A percentile compares a stretch with the other conserved stretches of the same genome.
Evolutionary conservation across 1,139 yeast genomes (phyloP).

Genomic region (Candida glucosophila): DNA sequence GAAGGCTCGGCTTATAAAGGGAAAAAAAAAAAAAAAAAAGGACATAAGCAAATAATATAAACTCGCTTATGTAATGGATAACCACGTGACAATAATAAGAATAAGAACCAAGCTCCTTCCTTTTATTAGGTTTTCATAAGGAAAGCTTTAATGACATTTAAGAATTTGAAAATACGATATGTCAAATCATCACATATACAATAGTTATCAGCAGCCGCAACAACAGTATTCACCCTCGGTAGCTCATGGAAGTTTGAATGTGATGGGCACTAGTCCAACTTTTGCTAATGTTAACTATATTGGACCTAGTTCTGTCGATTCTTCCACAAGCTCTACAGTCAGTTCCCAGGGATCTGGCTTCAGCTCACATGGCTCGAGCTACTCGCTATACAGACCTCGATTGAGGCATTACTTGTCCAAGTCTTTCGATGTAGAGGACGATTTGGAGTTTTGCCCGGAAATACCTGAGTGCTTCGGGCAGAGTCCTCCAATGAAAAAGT

Average conservation of each 20-base stretch:
- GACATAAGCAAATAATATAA: too few species aligned
- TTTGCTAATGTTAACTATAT: slow-evolving; percentile 20
- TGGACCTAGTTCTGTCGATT: slow-evolving; percentile 10
- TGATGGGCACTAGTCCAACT: slow-evolving; percentile 17
- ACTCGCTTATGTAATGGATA: too few species aligned
- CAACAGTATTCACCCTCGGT: slow-evolving; percentile 33
- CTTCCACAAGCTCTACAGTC: slow-evolving; percentile 5
- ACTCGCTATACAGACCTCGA: slow-evolving; percentile 35
- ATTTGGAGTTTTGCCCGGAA: slow-evolving; percentile 60
- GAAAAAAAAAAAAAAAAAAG: too few species aligned
- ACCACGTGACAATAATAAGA: too few species aligned
- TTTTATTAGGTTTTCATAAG: too few species aligned
- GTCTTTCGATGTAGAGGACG: slow-evolving; percentile 59
- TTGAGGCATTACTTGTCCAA: slow-evolving; percentile 43
- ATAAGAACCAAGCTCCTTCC: too few species aligned
- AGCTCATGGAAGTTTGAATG: slow-evolving; percentile 6
- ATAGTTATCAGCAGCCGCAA: slow-evolving; percentile 17
- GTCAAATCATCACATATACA: slow-evolving; percentile 29
- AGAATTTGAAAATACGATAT: slow-evolving; percentile 7
- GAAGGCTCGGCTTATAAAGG: too few species aligned
- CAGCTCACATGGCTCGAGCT: slow-evolving; percentile 7
- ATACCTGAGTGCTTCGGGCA: slow-evolving; percentile 19
- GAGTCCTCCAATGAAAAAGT: slow-evolving; percentile 27
- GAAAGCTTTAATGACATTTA: too few species aligned
- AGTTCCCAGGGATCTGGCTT: slow-evolving; percentile 3